Base-by-base conservation (phyloP, 768 basidiomycete species). In the Tricholoma sp. region DNA sequence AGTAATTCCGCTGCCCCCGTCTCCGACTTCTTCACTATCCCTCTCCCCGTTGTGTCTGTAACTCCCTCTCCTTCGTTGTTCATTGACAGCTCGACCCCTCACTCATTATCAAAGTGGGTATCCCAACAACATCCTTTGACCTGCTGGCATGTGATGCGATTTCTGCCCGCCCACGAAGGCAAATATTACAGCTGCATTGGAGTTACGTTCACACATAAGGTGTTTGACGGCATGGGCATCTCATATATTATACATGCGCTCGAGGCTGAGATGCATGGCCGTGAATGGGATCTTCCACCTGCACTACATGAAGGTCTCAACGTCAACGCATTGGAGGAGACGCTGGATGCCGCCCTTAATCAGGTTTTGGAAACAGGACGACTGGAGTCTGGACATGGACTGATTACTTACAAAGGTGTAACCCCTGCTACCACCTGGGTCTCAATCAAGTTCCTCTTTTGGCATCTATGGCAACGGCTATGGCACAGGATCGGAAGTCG, bases 221-320 rank as follows among this genome's bases (percentile, higher is more conserved):
- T 76, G 4, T 76, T 77, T 52, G 76, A 77, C 53, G 77, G 74
- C 31, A 63, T 72, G 29, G 76, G 75, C 18, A 74, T 73, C 12
- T 64, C 72, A 10, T 54, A 63, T 7, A 61, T 79, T 31, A 66
- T 74, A 59, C 65, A 63, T 32, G 76, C 76, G 7, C 63, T 79
- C 10, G 66, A 72, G 9, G 69, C 73, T 5, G 77, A 79, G 57
- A 66, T 77, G 63, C 66, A 62, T 7, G 70, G 71, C 0, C 41
- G 65, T n/a, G 65, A 70, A 18, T 77, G 77, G 76, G 50, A 54
- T 12, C 65, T 69, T 6, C 76, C 77, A 6, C 63, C 70, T 6
- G 56, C 67, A 10, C 76, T 71, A 4, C 39, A 59, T 17, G 62
- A 63, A 50, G 75, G 74, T 24, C 52, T 67, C 24, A 70, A 68